Evolutionary conservation across 305 asterid genomes (phyloP), one percentile per base, ranked within the genome.

Genomic region (Rubia peregrina): DNA sequence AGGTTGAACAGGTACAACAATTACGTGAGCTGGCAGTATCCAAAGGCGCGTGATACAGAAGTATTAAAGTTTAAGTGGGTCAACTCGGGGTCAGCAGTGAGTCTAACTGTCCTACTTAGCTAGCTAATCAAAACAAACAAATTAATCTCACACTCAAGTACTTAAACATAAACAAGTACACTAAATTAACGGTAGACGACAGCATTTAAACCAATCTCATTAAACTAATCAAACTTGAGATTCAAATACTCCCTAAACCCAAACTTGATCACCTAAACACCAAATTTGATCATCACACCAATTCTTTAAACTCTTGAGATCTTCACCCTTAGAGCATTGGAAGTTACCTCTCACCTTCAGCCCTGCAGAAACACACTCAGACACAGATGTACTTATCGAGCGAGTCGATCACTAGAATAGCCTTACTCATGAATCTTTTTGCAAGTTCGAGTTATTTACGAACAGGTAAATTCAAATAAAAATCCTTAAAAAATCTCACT

Each of bases 341-440:
- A 87, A 87, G 84, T 80, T 85, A 75, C 95, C 86, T 82, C 86
- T 76, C 78, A 78, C 87, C 74, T 82, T 82, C 88, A 82, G 9
- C 40, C 38, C 36, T 24, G 17, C 21, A 17, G 2, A 14, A 3
- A 38, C 13, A 4, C 13, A 10, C 41, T 3, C n/a, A 2, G 38
- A 1, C 67, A 9, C 0, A 22, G 6, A 1, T 57, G 40, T 26
- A 26, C n/a, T n/a, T n/a, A n/a, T n/a, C n/a, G 33, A 30, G 33
- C 3, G 33, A 30, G 33, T 30, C 33, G 33, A 30, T 30, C 33
- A 30, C 33, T 3, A 30, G 33, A 1, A 30, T 30, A 30, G 33
- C 33, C 38, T 33, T 33, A 3, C 38, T 33, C 5, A 33, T 26
- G 30, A 26, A 26, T 26, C 30, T 33, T 33, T 33, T 33, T 33